Conservation (phyloP, 768 basidiomycete genomes). For the Rhodocollybia butyracea region DNA sequence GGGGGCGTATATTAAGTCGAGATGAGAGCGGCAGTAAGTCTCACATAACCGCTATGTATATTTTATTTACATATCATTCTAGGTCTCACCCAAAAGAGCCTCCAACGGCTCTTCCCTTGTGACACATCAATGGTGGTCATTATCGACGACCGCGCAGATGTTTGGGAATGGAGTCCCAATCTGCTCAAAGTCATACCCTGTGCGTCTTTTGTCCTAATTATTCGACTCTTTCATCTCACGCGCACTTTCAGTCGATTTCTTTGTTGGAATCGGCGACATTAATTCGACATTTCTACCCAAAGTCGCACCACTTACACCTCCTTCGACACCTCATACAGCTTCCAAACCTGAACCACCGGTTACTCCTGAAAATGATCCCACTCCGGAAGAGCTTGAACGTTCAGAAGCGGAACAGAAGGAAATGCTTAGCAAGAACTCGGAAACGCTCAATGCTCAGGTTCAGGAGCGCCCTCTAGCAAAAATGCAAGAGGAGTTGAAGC, state of each 20-base stretch:
- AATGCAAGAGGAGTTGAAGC: slow-evolving; percentile 76
- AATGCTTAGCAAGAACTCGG: slow-evolving; percentile 65
- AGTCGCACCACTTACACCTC: slow-evolving; percentile 47
- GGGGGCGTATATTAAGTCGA: slow-evolving; percentile 83
- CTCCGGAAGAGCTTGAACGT: slow-evolving; percentile 39
- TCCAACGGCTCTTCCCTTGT: slow-evolving; percentile 91
- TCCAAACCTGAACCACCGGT: too few relatives aligned
- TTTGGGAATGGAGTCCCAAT: slow-evolving; percentile 98
- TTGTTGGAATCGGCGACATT: slow-evolving; percentile 97
- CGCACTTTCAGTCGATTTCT: slow-evolving; percentile 81
- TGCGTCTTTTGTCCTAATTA: slow-evolving; percentile 30
- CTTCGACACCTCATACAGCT: slow-evolving; percentile 18
- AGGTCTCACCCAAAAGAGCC: slow-evolving; percentile 90
- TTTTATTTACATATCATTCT: slow-evolving; percentile 12
- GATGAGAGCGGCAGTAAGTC: slow-evolving; percentile 95
- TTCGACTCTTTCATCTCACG: slow-evolving; percentile 11
- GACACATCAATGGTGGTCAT: slow-evolving; percentile 99
- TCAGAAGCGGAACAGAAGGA: slow-evolving; percentile 46
- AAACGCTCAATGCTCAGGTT: slow-evolving; percentile 79
- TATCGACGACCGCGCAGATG: slow-evolving; percentile 97
- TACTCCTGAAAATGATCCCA: slow-evolving; percentile 15
- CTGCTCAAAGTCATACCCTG: slow-evolving; percentile 96
- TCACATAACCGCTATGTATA: background rate
- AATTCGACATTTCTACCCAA: slow-evolving; percentile 93
- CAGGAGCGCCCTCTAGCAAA: slow-evolving; percentile 86